These are phyloP conservation scores for Cephalotrichum gorgonifer DNA, from an alignment of 2,329 filamentous ascomycete species.

Conservation along the genomic window DNA sequence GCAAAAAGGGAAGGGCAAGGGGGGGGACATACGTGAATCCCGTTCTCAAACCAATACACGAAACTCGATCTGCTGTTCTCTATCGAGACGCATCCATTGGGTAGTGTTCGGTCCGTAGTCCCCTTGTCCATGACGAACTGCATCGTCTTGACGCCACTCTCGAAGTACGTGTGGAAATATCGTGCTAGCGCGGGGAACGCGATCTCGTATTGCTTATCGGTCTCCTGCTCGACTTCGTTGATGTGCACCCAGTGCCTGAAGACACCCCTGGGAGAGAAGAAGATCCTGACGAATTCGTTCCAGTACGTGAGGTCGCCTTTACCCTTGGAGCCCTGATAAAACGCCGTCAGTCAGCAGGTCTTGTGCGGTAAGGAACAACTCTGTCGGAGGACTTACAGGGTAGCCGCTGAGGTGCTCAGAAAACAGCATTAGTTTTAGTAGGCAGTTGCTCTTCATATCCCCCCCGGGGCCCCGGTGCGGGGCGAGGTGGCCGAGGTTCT, in stretches of 20 bases:
- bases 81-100: constrained; percentile 60
- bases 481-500: constrained; percentile 15
- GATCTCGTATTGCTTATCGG: constrained; percentile 78
- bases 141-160: constrained; percentile 74
- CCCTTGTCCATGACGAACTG: constrained; percentile 73
- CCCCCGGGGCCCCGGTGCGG: constrained; percentile 40
- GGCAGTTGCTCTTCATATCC: constrained; percentile 43
- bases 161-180: constrained; percentile 85
- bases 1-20: neutral
- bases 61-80: constrained; percentile 69
- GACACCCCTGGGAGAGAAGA: constrained; percentile 70
- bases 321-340: constrained; percentile 40
- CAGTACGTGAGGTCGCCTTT: constrained; percentile 66
- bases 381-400: constrained; percentile 38
- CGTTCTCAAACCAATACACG: constrained; percentile 81
- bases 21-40: constrained; percentile 57
- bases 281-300: constrained; percentile 67
- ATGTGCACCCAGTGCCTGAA: constrained; percentile 63
- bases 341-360: constrained; percentile 7
- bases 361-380: no score
- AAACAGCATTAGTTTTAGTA: constrained; percentile 52
- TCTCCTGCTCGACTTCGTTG: constrained; percentile 43
- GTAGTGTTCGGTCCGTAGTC: constrained; percentile 42
- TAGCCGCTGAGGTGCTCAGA: constrained; percentile 51
- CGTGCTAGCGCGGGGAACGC: constrained; percentile 70